phyloP scores from a whole-genome alignment of 345 rosid species.

The Mangifera indica region DNA sequence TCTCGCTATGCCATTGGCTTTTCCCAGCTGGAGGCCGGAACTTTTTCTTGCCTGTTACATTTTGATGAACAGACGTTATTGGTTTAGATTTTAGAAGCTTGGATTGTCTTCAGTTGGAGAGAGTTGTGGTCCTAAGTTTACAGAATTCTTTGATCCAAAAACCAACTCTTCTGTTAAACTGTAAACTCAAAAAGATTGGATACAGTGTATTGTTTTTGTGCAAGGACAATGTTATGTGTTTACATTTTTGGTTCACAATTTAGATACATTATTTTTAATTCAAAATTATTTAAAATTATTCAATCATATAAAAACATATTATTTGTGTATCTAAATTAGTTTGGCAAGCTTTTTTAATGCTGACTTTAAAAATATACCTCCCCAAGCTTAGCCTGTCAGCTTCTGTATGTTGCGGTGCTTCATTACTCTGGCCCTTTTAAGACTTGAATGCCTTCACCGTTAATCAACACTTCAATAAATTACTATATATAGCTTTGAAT shows the following conservation, averaged over 20 bases:
- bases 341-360: no score
- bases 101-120: not conserved
- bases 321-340: no score
- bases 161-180: no score
- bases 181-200: no score
- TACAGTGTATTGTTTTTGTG: no score
- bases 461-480: not conserved
- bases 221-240: no score
- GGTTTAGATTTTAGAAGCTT: slow-evolving; percentile 2
- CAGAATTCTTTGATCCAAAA: not conserved
- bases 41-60: not conserved
- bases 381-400: not conserved
- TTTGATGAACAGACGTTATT: not conserved
- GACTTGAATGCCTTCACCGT: not conserved
- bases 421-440: slow-evolving; percentile 13
- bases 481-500: slow-evolving; percentile 5
- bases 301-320: no score
- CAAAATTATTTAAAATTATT: no score
- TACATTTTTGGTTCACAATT: no score
- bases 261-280: no score
- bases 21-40: no score
- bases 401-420: not conserved
- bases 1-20: not conserved
- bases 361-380: slow-evolving; percentile 9
- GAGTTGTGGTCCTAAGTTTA: not conserved